phyloP scores from a whole-genome alignment of 176 grass and related monocot species.

The Chloris gayana region DNA sequence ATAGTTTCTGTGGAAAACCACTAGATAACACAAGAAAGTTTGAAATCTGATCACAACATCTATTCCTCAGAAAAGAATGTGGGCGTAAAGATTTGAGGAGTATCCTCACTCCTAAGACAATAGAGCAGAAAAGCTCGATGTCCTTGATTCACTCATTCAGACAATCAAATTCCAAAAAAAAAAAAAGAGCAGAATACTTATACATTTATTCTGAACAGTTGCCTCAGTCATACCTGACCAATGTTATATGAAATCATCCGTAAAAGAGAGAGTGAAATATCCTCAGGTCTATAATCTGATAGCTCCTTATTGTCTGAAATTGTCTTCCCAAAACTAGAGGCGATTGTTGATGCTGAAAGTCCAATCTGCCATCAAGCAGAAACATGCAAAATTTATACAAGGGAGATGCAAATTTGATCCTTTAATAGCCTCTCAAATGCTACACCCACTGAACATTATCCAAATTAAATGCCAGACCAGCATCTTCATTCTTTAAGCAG shows the following conservation, averaged over 20 bases:
- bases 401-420: neutral
- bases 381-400: slow-evolving; percentile 39
- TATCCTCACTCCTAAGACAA: slow-evolving; percentile 15
- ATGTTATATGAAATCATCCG: slow-evolving; percentile 99
- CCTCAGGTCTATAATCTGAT: slow-evolving; percentile 91
- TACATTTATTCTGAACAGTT: slow-evolving; percentile 15
- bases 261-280: slow-evolving; percentile 96
- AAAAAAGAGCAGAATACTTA: neutral
- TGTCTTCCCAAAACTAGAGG: slow-evolving; percentile 96
- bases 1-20: neutral
- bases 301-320: slow-evolving; percentile 96
- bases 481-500: slow-evolving; percentile 22
- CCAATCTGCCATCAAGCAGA: slow-evolving; percentile 72
- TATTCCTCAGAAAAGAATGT: slow-evolving; percentile 23
- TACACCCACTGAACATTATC: neutral
- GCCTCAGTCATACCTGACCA: slow-evolving; percentile 67
- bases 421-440: slow-evolving; percentile 21
- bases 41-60: neutral
- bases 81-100: neutral
- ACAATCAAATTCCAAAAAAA: slow-evolving; percentile 9
- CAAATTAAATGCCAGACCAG: slow-evolving; percentile 7
- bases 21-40: slow-evolving; percentile 14
- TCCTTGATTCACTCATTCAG: slow-evolving; percentile 17
- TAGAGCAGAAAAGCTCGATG: neutral
- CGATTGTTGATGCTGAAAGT: slow-evolving; percentile 95